Conservation (phyloP, 2,329 filamentous ascomycete genomes). For the Nothophaeocryptopus gaeumannii region DNA sequence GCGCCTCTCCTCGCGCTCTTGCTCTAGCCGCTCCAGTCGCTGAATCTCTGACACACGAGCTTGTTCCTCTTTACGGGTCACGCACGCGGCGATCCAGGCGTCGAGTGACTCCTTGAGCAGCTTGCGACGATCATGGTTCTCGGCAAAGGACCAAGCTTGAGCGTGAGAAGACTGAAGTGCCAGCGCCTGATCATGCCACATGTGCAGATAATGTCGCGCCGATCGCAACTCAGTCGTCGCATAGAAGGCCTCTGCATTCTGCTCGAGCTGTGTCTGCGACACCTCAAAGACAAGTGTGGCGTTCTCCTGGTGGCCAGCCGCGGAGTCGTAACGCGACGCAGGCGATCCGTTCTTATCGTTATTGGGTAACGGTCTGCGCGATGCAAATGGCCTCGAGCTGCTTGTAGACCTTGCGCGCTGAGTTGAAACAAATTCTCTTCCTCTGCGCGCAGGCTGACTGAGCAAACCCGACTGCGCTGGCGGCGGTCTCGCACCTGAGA, state of each 20-base stretch:
- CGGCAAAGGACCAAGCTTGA: slow-evolving; percentile 41
- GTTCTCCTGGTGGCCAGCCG: slow-evolving; percentile 17
- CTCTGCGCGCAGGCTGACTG: slow-evolving; percentile 21
- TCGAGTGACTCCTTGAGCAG: slow-evolving; percentile 55
- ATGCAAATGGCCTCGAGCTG: slow-evolving; percentile 13
- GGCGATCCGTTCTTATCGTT: slow-evolving; percentile 17
- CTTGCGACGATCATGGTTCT: slow-evolving; percentile 49
- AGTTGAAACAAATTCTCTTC: slow-evolving; percentile 5
- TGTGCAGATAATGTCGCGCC: slow-evolving; percentile 23
- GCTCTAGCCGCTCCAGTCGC: slow-evolving; percentile 11
- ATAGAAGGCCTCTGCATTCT: slow-evolving; percentile 31
- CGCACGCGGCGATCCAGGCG: slow-evolving; percentile 45
- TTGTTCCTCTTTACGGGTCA: slow-evolving; percentile 9
- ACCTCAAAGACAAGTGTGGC: slow-evolving; percentile 24
- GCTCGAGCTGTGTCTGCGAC: slow-evolving; percentile 28
- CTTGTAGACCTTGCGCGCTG: slow-evolving; percentile 27
- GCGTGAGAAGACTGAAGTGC: slow-evolving; percentile 29
- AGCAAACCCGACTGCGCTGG: slow-evolving; percentile 14
- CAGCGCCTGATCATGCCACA: slow-evolving; percentile 47
- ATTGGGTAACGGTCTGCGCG: slow-evolving; percentile 16
- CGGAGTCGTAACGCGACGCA: slow-evolving; percentile 17
- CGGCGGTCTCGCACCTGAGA: slow-evolving; percentile 5
- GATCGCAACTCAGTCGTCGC: slow-evolving; percentile 22
- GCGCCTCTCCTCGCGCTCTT: slow-evolving; percentile 17
- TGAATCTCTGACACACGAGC: slow-evolving; percentile 11